Evolutionary conservation across 2,329 filamentous ascomycete genomes (phyloP).

Genomic region (Ophiocordyceps robertsii): DNA sequence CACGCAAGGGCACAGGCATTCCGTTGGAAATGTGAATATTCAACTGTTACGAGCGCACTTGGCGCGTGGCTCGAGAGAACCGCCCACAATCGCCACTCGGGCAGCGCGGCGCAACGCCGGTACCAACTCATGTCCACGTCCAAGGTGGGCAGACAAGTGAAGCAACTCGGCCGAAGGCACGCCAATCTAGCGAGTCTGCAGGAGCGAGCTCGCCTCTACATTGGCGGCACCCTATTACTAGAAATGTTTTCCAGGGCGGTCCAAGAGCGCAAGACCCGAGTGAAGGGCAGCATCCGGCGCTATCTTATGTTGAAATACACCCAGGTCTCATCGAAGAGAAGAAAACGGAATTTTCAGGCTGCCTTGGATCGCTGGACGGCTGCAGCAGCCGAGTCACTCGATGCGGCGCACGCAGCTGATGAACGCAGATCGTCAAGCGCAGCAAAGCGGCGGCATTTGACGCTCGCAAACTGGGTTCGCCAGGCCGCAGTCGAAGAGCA

Average conservation of each 20-base stretch:
- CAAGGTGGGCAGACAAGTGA: conserved; percentile 7
- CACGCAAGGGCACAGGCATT: conserved; percentile 19
- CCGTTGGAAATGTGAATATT: conserved; percentile 18
- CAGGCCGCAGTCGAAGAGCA: conserved; percentile 7
- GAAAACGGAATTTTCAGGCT: conserved; percentile 17
- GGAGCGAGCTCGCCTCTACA: conserved; percentile 16
- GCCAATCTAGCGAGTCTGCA: conserved; percentile 9
- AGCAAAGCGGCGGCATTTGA: conserved; percentile 2
- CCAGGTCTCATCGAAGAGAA: conserved; percentile 17
- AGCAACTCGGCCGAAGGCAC: conserved; percentile 3
- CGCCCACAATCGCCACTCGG: neutral
- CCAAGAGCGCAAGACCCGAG: conserved; percentile 11
- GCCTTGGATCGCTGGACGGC: conserved; percentile 17
- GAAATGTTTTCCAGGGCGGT: conserved; percentile 12
- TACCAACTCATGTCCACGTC: neutral
- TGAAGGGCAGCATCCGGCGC: conserved; percentile 15
- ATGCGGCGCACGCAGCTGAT: conserved; percentile 6
- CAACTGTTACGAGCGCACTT: conserved; percentile 12
- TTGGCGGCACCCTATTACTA: conserved; percentile 15
- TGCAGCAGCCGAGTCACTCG: conserved; percentile 4
- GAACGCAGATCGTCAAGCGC: conserved; percentile 6
- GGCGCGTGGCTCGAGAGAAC: conserved; percentile 14
- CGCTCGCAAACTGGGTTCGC: conserved; percentile 9
- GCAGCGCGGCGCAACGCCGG: neutral
- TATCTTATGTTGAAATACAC: conserved; percentile 22